Conservation (phyloP, 2,329 filamentous ascomycete genomes). For the Beauveria asiatica region DNA sequence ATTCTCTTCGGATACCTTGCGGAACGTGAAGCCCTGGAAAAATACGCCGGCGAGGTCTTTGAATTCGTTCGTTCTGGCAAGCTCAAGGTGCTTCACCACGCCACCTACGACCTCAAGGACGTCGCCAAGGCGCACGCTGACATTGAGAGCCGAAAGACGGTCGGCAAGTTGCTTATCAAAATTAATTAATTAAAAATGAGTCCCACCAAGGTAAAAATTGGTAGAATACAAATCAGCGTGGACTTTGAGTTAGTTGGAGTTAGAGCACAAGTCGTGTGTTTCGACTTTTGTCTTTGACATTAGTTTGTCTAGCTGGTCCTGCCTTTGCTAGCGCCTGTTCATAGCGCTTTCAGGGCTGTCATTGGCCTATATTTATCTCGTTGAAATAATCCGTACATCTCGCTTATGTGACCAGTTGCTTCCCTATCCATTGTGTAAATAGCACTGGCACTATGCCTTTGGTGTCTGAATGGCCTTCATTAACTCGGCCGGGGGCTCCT, state of each 20-base stretch:
- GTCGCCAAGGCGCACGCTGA: slow-evolving; percentile 65
- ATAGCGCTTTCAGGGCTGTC: neutral
- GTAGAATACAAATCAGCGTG: neutral
- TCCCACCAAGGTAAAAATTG: neutral
- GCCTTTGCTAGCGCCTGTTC: neutral
- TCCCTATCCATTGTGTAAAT: slow-evolving; percentile 2
- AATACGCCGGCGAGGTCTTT: slow-evolving; percentile 65
- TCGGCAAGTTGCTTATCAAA: slow-evolving; percentile 72
- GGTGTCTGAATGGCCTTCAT: slow-evolving; percentile 51
- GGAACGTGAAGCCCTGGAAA: slow-evolving; percentile 61
- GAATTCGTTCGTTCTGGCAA: slow-evolving; percentile 60
- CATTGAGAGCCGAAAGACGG: slow-evolving; percentile 73
- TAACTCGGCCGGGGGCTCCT: slow-evolving; percentile 79
- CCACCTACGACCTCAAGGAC: slow-evolving; percentile 68
- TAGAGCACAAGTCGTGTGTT: neutral
- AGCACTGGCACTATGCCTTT: slow-evolving; percentile 17
- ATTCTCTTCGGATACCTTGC: slow-evolving; percentile 62
- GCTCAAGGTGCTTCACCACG: slow-evolving; percentile 64
- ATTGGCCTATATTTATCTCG: neutral
- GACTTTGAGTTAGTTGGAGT: neutral
- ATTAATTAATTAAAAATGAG: slow-evolving; percentile 31
- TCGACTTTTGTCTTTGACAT: neutral
- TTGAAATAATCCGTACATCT: neutral
- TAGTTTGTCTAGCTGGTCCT: neutral
- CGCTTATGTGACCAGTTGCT: slow-evolving; percentile 16